A percentile compares a stretch with the other conserved stretches of the same genome.
These are phyloP conservation scores for Scutellaria minor DNA, from an alignment of 257 asterid species.

Conservation along the genomic window DNA sequence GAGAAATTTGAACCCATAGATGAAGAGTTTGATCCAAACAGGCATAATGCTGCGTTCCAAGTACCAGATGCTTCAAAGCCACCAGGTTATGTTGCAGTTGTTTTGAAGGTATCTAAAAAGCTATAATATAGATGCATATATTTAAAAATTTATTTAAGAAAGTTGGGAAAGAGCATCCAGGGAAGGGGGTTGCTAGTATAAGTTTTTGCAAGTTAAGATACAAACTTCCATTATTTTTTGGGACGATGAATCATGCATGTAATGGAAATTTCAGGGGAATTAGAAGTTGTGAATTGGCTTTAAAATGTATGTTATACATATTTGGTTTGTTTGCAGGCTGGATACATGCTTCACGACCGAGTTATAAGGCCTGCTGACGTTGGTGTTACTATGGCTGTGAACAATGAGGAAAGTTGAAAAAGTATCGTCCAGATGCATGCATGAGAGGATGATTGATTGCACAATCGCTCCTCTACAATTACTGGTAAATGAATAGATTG, in stretches of 20 bases:
- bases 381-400: slow-evolving; percentile 66
- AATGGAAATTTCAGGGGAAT: too few relatives aligned
- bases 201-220: background rate
- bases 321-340: slow-evolving; percentile 47
- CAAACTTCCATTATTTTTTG: background rate
- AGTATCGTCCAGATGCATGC: slow-evolving; percentile 23
- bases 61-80: slow-evolving; percentile 92
- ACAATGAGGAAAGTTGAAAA: slow-evolving; percentile 41
- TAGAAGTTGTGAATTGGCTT: background rate
- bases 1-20: slow-evolving; percentile 65
- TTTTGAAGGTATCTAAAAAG: slow-evolving; percentile 69
- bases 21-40: slow-evolving; percentile 93
- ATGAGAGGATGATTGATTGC: slow-evolving; percentile 17
- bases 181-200: too few relatives aligned
- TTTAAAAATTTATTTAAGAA: background rate
- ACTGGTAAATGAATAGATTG: background rate
- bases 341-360: slow-evolving; percentile 76
- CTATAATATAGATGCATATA: background rate
- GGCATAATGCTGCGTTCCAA: slow-evolving; percentile 93
- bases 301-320: background rate
- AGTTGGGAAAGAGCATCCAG: background rate
- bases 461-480: slow-evolving; percentile 2
- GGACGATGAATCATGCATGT: background rate
- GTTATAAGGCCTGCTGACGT: slow-evolving; percentile 91
- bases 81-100: slow-evolving; percentile 72